Conservation (phyloP, 352 stramenopile species). For the Phytophthora brassicae region DNA sequence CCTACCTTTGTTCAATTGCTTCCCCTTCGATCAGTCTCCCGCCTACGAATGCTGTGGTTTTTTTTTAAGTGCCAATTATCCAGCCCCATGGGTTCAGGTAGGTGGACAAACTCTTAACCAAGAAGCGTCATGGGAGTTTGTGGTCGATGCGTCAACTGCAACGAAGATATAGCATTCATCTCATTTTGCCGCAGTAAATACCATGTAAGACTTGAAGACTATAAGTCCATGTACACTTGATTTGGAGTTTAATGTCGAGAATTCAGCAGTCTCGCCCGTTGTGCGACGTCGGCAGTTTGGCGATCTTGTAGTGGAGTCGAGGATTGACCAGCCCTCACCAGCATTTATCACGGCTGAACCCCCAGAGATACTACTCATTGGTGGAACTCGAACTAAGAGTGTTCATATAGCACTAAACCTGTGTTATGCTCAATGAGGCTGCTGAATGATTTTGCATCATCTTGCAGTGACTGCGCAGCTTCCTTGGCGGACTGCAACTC, state of each 20-base stretch:
- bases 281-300: slow-evolving; percentile 8
- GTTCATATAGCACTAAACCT: slow-evolving; percentile 8
- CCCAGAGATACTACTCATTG: background rate
- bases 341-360: slow-evolving; percentile 13
- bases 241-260: slow-evolving; percentile 1
- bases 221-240: slow-evolving; percentile 12
- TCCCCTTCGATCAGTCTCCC: slow-evolving; percentile 12
- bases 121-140: slow-evolving; percentile 10
- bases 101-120: background rate
- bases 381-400: background rate
- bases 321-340: background rate
- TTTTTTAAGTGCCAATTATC: slow-evolving; percentile 1
- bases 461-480: slow-evolving; percentile 3
- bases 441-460: background rate
- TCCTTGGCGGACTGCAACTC: slow-evolving; percentile 8
- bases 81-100: slow-evolving; percentile 16
- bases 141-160: background rate
- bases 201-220: slow-evolving; percentile 7
- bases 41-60: background rate
- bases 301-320: slow-evolving; percentile 3
- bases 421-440: slow-evolving; percentile 13
- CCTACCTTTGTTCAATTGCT: background rate
- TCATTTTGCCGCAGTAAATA: slow-evolving; percentile 13
- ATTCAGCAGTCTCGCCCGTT: slow-evolving; percentile 1
- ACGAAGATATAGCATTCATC: slow-evolving; percentile 1